Base-by-base conservation (phyloP, 345 rosid genomes). In the Arabidopsis thaliana region DNA sequence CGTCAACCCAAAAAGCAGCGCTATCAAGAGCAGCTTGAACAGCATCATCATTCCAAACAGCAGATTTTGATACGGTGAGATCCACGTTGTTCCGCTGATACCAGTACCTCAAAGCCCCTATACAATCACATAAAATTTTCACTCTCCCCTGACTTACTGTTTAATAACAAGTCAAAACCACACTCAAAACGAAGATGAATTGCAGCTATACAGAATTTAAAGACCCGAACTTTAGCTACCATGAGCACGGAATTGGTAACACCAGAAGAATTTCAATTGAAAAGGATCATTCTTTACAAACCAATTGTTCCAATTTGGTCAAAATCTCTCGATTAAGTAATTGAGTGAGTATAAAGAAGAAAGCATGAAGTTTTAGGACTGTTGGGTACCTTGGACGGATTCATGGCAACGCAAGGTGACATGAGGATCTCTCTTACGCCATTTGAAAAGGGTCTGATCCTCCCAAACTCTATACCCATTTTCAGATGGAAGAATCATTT, bases 1-100 rank as follows among this genome's bases (percentile, higher is more conserved):
- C 93, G 40, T 90, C 82, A 14, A 85, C 93, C 99, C 97, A 92
- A 68, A 77, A 89, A 3, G 90, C 85, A 67, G 97, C 93, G 63
- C 81, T 83, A 14, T 84, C 91, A 56, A 95, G 93, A 68, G 97
- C 91, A 57, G 55, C 84, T 67, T 78, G 84, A 25, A 92, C 87
- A 50, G 99, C 90, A 80, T 87, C 92, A 67, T 95, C 99, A 28
- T 90, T 82, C 99, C 99, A 95, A 79, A 85, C 90, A 75, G 98
- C 94, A 59, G 87, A 56, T 50, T 87, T 85, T 16, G 97, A 81
- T 52, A 78, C 83, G 8, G 83, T 73, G 73, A 82, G 82, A 75
- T 90, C 96, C 62, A 86, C 97, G 76, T 88, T 89, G 61, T 83
- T 90, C 52, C 97, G 88, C 62, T 88, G 87, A 33, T 81, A 86